A percentile compares a stretch with the other conserved stretches of the same genome.
Conservation (phyloP, 75 land plant species). For the Selaginella moellendorffii region DNA sequence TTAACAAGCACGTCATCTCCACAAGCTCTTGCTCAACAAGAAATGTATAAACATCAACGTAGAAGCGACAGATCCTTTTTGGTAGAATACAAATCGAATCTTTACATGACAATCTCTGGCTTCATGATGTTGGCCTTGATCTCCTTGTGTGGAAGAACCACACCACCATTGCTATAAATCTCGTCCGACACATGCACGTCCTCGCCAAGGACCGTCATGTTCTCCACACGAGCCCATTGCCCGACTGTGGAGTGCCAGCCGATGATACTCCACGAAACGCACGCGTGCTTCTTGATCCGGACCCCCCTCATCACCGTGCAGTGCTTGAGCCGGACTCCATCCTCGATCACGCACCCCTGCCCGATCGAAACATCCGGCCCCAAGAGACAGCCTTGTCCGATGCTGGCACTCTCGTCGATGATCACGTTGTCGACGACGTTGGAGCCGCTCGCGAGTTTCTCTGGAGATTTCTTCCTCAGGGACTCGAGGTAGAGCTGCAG, state of each 20-base stretch:
- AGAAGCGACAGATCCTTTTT: too few relatives aligned
- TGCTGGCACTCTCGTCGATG: conserved; percentile 49
- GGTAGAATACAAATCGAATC: too few relatives aligned
- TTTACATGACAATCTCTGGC: conserved; percentile 78
- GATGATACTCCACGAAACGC: conserved; percentile 76
- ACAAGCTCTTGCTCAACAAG: too few relatives aligned
- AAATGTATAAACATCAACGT: too few relatives aligned
- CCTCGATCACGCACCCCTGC: conserved; percentile 68
- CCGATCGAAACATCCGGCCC: conserved; percentile 94
- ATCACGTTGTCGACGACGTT: conserved; percentile 67
- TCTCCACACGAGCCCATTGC: conserved; percentile 81
- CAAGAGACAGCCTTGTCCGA: conserved; percentile 88
- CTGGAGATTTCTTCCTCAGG: conserved; percentile 42
- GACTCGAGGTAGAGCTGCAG: conserved; percentile 69
- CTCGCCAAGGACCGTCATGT: conserved; percentile 90
- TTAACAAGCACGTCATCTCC: too few relatives aligned
- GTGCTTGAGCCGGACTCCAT: conserved; percentile 71
- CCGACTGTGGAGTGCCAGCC: conserved; percentile 97
- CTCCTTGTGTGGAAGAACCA: conserved; percentile 89
- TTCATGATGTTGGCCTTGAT: conserved; percentile 74
- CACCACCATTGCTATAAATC: conserved; percentile 76
- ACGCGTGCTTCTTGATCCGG: conserved; percentile 76
- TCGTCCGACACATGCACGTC: conserved; percentile 86
- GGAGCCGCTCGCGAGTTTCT: conserved; percentile 41
- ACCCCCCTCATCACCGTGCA: conserved; percentile 94